phyloP scores from a whole-genome alignment of 2,329 filamentous ascomycete genomes.

The Cladosporium cucumerinum region DNA sequence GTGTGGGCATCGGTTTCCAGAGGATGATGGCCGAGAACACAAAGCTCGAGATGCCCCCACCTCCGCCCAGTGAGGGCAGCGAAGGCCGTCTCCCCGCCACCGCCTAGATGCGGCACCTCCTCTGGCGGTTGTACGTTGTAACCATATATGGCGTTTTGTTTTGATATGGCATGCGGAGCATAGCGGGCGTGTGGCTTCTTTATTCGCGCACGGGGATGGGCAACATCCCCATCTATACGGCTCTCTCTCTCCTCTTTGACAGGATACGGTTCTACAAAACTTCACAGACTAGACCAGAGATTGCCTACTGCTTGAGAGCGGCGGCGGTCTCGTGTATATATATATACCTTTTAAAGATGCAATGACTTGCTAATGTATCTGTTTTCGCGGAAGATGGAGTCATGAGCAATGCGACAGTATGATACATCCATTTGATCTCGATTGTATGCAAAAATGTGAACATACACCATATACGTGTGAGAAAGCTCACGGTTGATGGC shows the following conservation, averaged over 20 bases:
- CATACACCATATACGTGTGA: neutral
- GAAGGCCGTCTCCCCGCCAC: slow-evolving; percentile 28
- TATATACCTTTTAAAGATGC: slow-evolving; percentile 13
- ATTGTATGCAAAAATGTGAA: neutral
- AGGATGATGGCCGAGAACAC: slow-evolving; percentile 91
- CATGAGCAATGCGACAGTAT: neutral
- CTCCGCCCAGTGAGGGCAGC: slow-evolving; percentile 38
- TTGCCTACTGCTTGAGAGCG: neutral
- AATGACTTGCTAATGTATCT: slow-evolving; percentile 7
- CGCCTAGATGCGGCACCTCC: neutral
- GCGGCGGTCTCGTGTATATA: slow-evolving; percentile 15
- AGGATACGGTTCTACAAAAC: slow-evolving; percentile 13
- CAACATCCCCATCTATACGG: neutral
- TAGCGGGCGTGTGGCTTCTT: slow-evolving; percentile 14
- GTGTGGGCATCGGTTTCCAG: slow-evolving; percentile 92
- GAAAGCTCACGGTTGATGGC: neutral
- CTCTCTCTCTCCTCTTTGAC: slow-evolving; percentile 14
- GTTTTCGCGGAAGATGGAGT: neutral
- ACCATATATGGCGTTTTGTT: slow-evolving; percentile 12
- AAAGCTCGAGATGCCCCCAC: slow-evolving; percentile 63
- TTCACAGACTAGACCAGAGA: slow-evolving; percentile 13
- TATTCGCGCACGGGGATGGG: slow-evolving; percentile 15
- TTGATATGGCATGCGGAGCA: slow-evolving; percentile 15
- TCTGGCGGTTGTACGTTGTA: slow-evolving; percentile 9
- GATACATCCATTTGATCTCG: neutral